These are phyloP conservation scores for Cutaneotrichosporon curvatum DNA, from an alignment of 1,284 basidiomycete genomes.

Conservation along the genomic window DNA sequence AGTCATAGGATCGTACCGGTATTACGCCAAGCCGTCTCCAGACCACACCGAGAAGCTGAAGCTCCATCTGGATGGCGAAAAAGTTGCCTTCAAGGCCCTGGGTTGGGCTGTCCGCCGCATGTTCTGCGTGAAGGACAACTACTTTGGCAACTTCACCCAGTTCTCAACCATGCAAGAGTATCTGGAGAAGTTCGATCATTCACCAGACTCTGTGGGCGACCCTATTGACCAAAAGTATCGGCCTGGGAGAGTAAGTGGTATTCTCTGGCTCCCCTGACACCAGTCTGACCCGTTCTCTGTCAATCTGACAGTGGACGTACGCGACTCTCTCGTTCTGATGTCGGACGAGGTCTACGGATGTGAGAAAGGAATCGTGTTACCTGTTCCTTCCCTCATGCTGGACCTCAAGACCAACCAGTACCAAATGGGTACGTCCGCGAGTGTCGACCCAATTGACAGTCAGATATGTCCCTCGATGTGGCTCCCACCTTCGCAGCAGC, in stretches of 20 bases:
- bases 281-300: constrained; percentile 77
- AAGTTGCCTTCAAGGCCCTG: constrained; percentile 61
- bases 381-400: constrained; percentile 62
- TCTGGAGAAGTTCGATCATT: constrained; percentile 58
- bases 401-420: constrained; percentile 71
- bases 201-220: constrained; percentile 60
- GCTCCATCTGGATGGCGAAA: constrained; percentile 49
- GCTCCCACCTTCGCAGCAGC: constrained; percentile 56
- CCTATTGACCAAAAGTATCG: constrained; percentile 71
- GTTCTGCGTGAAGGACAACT: constrained; percentile 82
- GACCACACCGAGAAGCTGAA: constrained; percentile 72
- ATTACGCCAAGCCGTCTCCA: constrained; percentile 58
- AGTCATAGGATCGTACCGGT: constrained; percentile 67
- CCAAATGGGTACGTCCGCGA: constrained; percentile 64
- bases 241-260: constrained; percentile 56
- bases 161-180: constrained; percentile 81
- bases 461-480: constrained; percentile 72
- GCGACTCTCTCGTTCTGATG: constrained; percentile 56
- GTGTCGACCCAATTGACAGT: constrained; percentile 1
- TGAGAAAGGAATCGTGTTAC: constrained; percentile 53
- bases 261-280: background rate
- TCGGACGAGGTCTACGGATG: constrained; percentile 71
- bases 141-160: constrained; percentile 83
- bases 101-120: constrained; percentile 82
- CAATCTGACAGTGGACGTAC: constrained; percentile 55